Percentiles rank a stretch among this genome's conserved stretches.
These are phyloP conservation scores for Hyphodiscus hymeniophilus DNA, from an alignment of 495 filamentous ascomycete species.

Conservation along the genomic window DNA sequence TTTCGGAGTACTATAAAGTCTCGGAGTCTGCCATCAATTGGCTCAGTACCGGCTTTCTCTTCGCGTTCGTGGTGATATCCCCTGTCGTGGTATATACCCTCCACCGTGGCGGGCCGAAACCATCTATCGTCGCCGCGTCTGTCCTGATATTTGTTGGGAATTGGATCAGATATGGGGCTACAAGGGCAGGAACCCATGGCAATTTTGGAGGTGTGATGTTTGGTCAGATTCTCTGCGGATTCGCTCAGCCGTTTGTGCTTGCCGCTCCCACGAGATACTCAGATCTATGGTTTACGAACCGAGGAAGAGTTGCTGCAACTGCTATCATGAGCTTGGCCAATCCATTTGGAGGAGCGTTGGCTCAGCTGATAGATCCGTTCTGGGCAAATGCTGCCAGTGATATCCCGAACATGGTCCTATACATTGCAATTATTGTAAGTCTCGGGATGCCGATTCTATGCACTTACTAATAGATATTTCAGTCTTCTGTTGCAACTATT, in stretches of 20 bases:
- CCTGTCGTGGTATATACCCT: slow-evolving; percentile 73
- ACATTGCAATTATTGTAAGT: slow-evolving; percentile 74
- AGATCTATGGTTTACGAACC: slow-evolving; percentile 87
- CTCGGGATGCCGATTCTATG: neutral
- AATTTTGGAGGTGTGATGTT: slow-evolving; percentile 79
- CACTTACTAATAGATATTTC: neutral
- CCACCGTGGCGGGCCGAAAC: slow-evolving; percentile 70
- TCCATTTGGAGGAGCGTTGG: slow-evolving; percentile 80
- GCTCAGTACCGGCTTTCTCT: slow-evolving; percentile 80
- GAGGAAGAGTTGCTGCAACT: slow-evolving; percentile 78
- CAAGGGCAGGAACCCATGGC: slow-evolving; percentile 36
- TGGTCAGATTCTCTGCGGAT: slow-evolving; percentile 86
- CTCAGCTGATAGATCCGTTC: slow-evolving; percentile 75
- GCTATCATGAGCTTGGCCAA: slow-evolving; percentile 80
- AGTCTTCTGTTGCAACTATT: slow-evolving; percentile 63
- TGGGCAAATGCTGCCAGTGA: slow-evolving; percentile 54
- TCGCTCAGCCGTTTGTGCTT: slow-evolving; percentile 89
- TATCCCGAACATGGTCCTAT: slow-evolving; percentile 77
- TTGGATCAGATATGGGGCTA: slow-evolving; percentile 87
- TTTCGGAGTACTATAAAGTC: slow-evolving; percentile 67
- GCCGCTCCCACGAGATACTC: slow-evolving; percentile 85
- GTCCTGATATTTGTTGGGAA: slow-evolving; percentile 72
- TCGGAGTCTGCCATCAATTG: slow-evolving; percentile 80
- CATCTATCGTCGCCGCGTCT: slow-evolving; percentile 64
- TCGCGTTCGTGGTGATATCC: slow-evolving; percentile 66